These are phyloP conservation scores for Pichia nakasei DNA, from an alignment of 805 yeast species.

Conservation along the genomic window DNA sequence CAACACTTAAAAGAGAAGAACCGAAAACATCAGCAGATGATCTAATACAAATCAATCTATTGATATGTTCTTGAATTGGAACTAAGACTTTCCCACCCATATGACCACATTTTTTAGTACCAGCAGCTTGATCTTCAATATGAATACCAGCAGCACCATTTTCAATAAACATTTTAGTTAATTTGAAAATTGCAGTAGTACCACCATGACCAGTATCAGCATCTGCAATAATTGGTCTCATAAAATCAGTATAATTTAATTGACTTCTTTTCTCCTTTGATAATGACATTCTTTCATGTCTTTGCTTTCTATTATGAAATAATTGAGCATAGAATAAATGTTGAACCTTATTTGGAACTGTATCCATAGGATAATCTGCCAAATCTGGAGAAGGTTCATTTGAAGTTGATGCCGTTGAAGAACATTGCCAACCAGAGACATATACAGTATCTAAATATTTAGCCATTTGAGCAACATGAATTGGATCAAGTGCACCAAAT, in stretches of 20 bases:
- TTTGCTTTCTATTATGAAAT: conserved; percentile 95
- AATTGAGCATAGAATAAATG: conserved; percentile 94
- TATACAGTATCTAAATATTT: conserved; percentile 87
- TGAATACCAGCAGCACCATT: conserved; percentile 99
- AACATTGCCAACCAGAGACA: conserved; percentile 98
- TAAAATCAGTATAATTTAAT: conserved; percentile 70
- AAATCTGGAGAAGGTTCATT: conserved; percentile 98
- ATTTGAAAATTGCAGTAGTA: conserved; percentile 88
- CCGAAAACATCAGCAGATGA: conserved; percentile 93
- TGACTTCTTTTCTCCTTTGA: conserved; percentile 59
- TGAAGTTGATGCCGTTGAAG: conserved; percentile 94
- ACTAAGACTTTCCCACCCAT: conserved; percentile 98
- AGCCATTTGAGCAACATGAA: conserved; percentile 95
- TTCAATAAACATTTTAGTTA: conserved; percentile 92
- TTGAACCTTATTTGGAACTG: conserved; percentile 97
- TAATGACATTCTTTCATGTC: conserved; percentile 64
- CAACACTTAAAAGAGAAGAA: conserved; percentile 76
- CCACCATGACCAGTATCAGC: conserved; percentile 99
- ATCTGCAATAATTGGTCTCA: conserved; percentile 93
- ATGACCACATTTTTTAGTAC: conserved; percentile 97
- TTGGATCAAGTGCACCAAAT: conserved; percentile 93
- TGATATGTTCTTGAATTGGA: conserved; percentile 95
- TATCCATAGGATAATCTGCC: conserved; percentile 98
- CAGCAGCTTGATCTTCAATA: conserved; percentile 98
- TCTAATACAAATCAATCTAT: conserved; percentile 87